These are phyloP conservation scores for Pseudovirgaria hyperparasitica DNA, from an alignment of 2,329 filamentous ascomycete genomes.

Conservation along the genomic window DNA sequence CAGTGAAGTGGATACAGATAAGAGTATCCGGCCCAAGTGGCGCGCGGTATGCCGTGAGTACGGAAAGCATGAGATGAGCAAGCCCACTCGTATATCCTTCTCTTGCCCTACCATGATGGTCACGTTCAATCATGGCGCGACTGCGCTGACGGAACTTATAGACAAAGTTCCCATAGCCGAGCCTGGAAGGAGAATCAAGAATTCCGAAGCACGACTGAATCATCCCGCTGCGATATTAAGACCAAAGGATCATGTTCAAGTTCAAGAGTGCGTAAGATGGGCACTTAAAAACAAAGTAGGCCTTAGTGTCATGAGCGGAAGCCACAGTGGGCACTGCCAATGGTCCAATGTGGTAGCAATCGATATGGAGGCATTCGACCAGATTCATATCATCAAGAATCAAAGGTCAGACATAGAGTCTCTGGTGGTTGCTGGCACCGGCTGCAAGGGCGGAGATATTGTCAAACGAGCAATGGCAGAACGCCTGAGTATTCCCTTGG, in stretches of 20 bases:
- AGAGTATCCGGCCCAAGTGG: constrained; percentile 30
- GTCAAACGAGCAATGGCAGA: constrained; percentile 32
- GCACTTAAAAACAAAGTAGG: constrained; percentile 33
- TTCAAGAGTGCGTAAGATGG: constrained; percentile 46
- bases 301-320: constrained; percentile 43
- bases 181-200: constrained; percentile 32
- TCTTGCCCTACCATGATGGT: constrained; percentile 37
- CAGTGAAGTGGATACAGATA: constrained; percentile 17
- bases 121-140: constrained; percentile 36
- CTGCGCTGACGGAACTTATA: constrained; percentile 29
- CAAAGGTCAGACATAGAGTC: constrained; percentile 9
- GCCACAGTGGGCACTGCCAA: constrained; percentile 49
- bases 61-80: constrained; percentile 25
- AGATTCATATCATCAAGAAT: constrained; percentile 31
- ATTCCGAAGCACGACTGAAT: constrained; percentile 34
- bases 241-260: constrained; percentile 34
- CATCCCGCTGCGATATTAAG: constrained; percentile 31
- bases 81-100: constrained; percentile 34
- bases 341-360: constrained; percentile 40
- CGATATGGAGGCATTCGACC: constrained; percentile 45
- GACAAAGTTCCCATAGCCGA: constrained; percentile 26
- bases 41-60: constrained; percentile 39
- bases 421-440: constrained; percentile 40
- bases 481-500: constrained; percentile 45
- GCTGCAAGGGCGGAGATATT: constrained; percentile 45